phyloP scores from a whole-genome alignment of 495 filamentous ascomycete genomes.

The Immersiella caudata region DNA sequence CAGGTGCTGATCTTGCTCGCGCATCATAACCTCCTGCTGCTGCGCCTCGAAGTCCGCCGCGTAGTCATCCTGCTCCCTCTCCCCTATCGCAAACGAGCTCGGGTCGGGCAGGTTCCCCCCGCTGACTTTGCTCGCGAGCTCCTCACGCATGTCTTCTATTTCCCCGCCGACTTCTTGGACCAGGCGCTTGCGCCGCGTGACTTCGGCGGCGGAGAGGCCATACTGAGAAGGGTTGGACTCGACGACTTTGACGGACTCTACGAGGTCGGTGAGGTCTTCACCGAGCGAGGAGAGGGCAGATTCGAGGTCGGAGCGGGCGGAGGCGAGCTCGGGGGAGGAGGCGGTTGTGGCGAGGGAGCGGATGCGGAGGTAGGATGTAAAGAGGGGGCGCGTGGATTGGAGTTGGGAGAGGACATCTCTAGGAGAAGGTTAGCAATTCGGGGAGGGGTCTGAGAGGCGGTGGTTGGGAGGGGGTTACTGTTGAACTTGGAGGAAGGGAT shows the following conservation, averaged over 20 bases:
- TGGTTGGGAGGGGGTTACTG: constrained; percentile 54
- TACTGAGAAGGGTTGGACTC: constrained; percentile 88
- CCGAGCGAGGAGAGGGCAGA: constrained; percentile 72
- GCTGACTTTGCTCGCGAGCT: constrained; percentile 55
- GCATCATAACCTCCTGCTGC: constrained; percentile 87
- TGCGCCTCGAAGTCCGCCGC: constrained; percentile 85
- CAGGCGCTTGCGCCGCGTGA: constrained; percentile 75
- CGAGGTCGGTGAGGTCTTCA: constrained; percentile 86
- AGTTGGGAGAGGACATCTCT: constrained; percentile 88
- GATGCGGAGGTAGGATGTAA: constrained; percentile 95
- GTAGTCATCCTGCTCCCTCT: constrained; percentile 57
- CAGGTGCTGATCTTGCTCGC: constrained; percentile 89
- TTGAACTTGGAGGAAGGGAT: constrained; percentile 94
- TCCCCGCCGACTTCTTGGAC: constrained; percentile 89
- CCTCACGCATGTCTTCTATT: constrained; percentile 83
- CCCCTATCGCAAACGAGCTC: constrained; percentile 61
- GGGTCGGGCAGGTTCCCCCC: constrained; percentile 64
- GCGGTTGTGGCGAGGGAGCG: constrained; percentile 67
- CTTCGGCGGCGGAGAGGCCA: constrained; percentile 83
- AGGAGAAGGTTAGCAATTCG: not conserved
- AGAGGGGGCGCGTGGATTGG: constrained; percentile 76
- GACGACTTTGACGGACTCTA: constrained; percentile 83
- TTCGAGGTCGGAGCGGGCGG: constrained; percentile 82
- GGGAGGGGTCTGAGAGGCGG: not conserved
- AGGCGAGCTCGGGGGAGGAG: constrained; percentile 78